Base-by-base conservation (phyloP, 73 alveolate genomes). In the Effrenium voratum region DNA sequence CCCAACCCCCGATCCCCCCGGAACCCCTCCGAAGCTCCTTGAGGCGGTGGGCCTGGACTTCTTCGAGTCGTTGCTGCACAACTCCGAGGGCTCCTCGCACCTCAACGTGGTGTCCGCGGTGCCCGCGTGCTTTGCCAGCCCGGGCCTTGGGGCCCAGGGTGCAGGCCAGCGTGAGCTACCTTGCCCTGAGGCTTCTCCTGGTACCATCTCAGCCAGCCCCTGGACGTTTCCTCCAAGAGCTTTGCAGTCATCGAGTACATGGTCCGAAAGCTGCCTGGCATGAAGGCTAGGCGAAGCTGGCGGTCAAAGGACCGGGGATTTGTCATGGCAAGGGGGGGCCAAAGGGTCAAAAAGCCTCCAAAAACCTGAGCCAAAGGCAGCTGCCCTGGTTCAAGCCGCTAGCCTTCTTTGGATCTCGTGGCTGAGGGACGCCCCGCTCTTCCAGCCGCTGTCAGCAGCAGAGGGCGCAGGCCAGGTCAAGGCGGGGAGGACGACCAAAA, bases 51-150 rank as follows among this genome's bases (percentile, higher is more conserved):
- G 49, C 49, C 26, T 82, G 92, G 92, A 82, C 49, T 82, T 82
- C 92, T 82, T 82, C 34, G 73, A 72, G 36, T 72, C 46, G 36
- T 49, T 82, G 92, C 92, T 82, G 16, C 49, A 47, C 70, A 60
- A 60, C 70, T 49, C 75, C 52, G 92, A 82, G 92, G 92, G 92
- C 92, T 82, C 92, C 22, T 49, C 92, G 49, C 92, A 82, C 30
- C n/a, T 82, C 75, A 82, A 82, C 75, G 36, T 82, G 26, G 92
- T 82, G 19, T 60, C 92, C 4, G 73, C 92, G n/a, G 92, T 82
- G 26, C 55, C 92, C 40, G 49, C 36, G 50, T 82, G 92, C 73
- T 82, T 82, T 50, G 52, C 30, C 50, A 82, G 92, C 66, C n/a
- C n/a, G n/a, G n/a, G n/a, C n/a, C n/a, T n/a, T n/a, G n/a, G n/a